Evolutionary conservation across 2,329 filamentous ascomycete genomes (phyloP).

Genomic region (Ceratocystis destructans): DNA sequence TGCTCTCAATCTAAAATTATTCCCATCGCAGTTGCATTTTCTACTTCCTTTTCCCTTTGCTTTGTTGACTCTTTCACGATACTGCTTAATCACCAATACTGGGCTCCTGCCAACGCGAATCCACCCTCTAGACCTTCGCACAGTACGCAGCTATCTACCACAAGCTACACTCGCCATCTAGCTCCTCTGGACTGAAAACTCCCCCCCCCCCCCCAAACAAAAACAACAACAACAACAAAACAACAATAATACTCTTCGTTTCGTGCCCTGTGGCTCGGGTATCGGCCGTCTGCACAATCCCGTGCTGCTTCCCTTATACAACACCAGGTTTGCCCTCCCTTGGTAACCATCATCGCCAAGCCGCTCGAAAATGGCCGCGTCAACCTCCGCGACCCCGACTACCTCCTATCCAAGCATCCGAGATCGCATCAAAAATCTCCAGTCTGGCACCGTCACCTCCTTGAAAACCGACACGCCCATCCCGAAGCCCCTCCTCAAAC

Average conservation of each 20-base stretch:
- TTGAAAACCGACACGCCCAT: not conserved
- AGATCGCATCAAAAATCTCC: not conserved
- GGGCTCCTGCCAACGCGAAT: no score
- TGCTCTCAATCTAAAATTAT: not conserved
- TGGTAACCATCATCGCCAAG: not conserved
- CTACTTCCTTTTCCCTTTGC: not conserved
- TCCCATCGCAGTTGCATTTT: not conserved
- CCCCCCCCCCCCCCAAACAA: no score
- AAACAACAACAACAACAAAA: no score
- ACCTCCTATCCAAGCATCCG: not conserved
- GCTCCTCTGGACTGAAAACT: not conserved
- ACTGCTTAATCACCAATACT: not conserved
- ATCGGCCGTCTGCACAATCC: not conserved
- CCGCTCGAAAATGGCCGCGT: not conserved
- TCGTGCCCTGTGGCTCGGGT: not conserved
- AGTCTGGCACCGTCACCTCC: not conserved
- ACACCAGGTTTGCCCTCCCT: not conserved
- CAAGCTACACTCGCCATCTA: no score
- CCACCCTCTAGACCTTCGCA: no score
- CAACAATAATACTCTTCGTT: not conserved
- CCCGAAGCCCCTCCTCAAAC: not conserved
- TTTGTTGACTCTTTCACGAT: not conserved
- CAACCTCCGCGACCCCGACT: not conserved
- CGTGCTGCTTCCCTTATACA: not conserved
- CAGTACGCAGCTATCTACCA: no score